Evolutionary conservation across 2,329 filamentous ascomycete genomes (phyloP).

Genomic region (Septoria petroselini): DNA sequence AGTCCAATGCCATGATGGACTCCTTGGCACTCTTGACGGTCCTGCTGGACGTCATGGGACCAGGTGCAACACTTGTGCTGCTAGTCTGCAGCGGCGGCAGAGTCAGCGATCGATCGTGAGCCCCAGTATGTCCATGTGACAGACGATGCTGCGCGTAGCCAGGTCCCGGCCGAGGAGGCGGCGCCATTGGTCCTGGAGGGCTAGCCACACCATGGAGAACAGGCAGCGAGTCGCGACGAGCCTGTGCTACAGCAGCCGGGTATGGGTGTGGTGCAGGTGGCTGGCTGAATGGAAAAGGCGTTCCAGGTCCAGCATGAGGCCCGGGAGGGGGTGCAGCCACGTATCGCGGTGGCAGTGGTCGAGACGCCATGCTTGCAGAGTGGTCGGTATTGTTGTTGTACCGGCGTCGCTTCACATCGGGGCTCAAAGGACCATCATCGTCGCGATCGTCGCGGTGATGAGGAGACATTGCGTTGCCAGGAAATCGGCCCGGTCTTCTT

Average conservation of each 20-base stretch:
- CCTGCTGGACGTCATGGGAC: conserved; percentile 19
- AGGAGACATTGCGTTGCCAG: conserved; percentile 36
- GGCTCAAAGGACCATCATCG: conserved; percentile 47
- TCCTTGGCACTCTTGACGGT: conserved; percentile 40
- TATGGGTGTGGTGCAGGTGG: conserved; percentile 43
- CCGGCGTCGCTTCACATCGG: conserved; percentile 62
- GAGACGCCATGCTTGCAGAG: conserved; percentile 42
- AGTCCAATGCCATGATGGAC: conserved; percentile 72
- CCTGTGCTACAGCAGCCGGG: conserved; percentile 37
- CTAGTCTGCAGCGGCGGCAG: conserved; percentile 54
- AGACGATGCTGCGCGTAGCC: conserved; percentile 38
- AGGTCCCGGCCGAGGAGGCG: conserved; percentile 51
- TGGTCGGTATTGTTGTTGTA: conserved; percentile 46
- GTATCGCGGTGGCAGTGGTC: conserved; percentile 35
- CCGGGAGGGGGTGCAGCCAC: conserved; percentile 22
- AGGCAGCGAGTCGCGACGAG: conserved; percentile 45
- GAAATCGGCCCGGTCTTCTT: conserved; percentile 28
- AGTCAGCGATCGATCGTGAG: conserved; percentile 49
- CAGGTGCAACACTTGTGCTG: conserved; percentile 22
- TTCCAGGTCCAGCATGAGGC: conserved; percentile 35
- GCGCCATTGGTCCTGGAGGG: conserved; percentile 48
- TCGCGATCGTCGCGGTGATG: conserved; percentile 38
- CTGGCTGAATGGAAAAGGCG: conserved; percentile 41
- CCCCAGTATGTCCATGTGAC: conserved; percentile 31
- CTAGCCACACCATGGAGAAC: conserved; percentile 33